Conservation (phyloP, 768 basidiomycete species). For the Dioszegia aurantiaca region DNA sequence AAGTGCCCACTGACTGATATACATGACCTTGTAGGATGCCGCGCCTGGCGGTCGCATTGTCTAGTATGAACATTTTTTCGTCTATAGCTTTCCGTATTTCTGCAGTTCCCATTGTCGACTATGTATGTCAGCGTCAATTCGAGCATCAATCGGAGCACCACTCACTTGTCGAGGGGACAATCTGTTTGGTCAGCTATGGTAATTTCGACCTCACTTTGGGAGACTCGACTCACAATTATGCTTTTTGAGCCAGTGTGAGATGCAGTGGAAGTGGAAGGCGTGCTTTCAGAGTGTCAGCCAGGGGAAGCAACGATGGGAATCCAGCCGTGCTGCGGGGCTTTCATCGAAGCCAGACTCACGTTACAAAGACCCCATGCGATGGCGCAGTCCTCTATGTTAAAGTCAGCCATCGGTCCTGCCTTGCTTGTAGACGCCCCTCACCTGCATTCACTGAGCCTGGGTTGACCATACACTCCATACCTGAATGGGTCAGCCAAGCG, state of each 20-base stretch:
- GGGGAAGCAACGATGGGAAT: background rate
- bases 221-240: slow-evolving; percentile 45
- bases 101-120: slow-evolving; percentile 53
- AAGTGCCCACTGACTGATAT: too few species aligned
- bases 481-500: slow-evolving; percentile 56
- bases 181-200: background rate
- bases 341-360: slow-evolving; percentile 56
- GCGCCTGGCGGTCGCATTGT: too few species aligned
- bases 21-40: too few species aligned
- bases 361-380: slow-evolving; percentile 99
- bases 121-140: background rate
- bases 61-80: too few species aligned
- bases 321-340: background rate
- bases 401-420: background rate
- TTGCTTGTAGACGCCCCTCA: slow-evolving; percentile 16
- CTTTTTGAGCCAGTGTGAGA: slow-evolving; percentile 98
- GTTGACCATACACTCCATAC: slow-evolving; percentile 99
- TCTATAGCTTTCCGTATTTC: slow-evolving; percentile 37
- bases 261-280: slow-evolving; percentile 99
- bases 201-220: background rate
- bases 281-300: slow-evolving; percentile 57
- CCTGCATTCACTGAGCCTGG: slow-evolving; percentile 92
- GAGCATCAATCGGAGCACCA: background rate
- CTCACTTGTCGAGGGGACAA: background rate
- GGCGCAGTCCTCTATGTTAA: slow-evolving; percentile 56